Evolutionary conservation across 306 rosid species (phyloP).

Genomic region (Vigna radiata): DNA sequence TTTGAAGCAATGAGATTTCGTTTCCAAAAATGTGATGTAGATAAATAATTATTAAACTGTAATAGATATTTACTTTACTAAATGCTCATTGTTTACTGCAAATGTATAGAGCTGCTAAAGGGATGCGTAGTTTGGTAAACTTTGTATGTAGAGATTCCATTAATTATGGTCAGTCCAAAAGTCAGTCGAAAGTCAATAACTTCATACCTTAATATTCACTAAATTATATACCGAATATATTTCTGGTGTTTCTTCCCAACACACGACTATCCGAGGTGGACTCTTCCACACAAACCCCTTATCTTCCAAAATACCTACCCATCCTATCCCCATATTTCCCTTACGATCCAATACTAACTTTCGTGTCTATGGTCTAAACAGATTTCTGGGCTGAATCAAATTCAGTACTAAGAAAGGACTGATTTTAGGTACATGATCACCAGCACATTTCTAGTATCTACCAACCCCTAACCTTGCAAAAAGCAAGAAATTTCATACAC

Average conservation of each 20-base stretch:
- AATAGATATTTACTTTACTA: background rate
- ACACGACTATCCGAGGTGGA: background rate
- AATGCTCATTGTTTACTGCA: background rate
- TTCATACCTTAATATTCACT: background rate
- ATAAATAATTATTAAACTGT: background rate
- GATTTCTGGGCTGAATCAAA: slow-evolving; percentile 2
- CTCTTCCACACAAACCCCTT: background rate
- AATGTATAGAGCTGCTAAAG: background rate
- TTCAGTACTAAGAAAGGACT: background rate
- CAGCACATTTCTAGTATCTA: slow-evolving; percentile 7
- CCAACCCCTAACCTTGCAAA: background rate
- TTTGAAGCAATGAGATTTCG: slow-evolving; percentile 6
- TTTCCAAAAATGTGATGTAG: background rate
- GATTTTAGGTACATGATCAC: background rate
- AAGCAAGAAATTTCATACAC: background rate
- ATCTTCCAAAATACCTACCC: background rate
- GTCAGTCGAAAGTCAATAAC: background rate
- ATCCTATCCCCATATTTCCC: slow-evolving; percentile 5
- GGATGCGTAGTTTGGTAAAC: background rate
- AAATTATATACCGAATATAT: background rate
- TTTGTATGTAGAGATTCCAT: background rate
- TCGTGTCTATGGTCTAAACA: background rate
- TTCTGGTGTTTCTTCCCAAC: background rate
- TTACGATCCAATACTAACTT: background rate
- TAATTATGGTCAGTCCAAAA: background rate